Evolutionary conservation across 2,329 filamentous ascomycete species (phyloP).

Genomic region (Neofusicoccum sp.): DNA sequence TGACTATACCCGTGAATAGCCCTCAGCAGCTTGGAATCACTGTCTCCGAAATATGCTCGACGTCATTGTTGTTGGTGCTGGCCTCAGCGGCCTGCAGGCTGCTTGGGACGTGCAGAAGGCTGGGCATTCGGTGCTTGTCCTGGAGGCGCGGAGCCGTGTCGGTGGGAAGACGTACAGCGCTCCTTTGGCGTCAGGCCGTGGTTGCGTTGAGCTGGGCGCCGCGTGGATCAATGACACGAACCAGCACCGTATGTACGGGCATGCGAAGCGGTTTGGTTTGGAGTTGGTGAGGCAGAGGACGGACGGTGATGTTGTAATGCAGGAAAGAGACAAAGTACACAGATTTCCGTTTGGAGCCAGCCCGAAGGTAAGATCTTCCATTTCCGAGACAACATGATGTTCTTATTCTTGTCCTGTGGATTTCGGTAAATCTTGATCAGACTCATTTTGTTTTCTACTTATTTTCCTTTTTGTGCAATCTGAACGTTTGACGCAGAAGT

Average conservation of each 20-base stretch:
- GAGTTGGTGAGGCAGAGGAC: slow-evolving; percentile 52
- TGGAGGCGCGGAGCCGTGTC: slow-evolving; percentile 52
- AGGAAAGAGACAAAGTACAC: slow-evolving; percentile 35
- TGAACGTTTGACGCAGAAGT: background rate
- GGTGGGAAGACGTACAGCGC: slow-evolving; percentile 53
- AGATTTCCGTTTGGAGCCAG: slow-evolving; percentile 35
- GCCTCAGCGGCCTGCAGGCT: slow-evolving; percentile 32
- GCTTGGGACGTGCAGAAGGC: slow-evolving; percentile 35
- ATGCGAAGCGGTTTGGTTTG: slow-evolving; percentile 43
- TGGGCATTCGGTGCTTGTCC: slow-evolving; percentile 42
- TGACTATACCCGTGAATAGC: too few species aligned
- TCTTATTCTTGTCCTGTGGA: too few species aligned
- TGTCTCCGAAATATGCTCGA: too few species aligned
- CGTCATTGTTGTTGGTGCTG: slow-evolving; percentile 47
- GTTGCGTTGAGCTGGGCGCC: slow-evolving; percentile 51
- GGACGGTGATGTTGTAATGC: slow-evolving; percentile 44
- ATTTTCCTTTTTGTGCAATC: background rate
- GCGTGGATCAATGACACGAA: slow-evolving; percentile 61
- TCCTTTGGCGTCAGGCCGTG: slow-evolving; percentile 32
- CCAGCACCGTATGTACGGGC: slow-evolving; percentile 46
- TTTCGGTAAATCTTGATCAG: too few species aligned
- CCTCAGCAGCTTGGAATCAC: too few species aligned
- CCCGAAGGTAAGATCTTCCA: slow-evolving; percentile 25
- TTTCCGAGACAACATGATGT: too few species aligned
- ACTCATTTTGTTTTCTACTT: background rate